A percentile compares a stretch with the other conserved stretches of the same genome.
Conservation (phyloP, 129 eudicot genomes). For the Chrysanthemum lavandulifolium region DNA sequence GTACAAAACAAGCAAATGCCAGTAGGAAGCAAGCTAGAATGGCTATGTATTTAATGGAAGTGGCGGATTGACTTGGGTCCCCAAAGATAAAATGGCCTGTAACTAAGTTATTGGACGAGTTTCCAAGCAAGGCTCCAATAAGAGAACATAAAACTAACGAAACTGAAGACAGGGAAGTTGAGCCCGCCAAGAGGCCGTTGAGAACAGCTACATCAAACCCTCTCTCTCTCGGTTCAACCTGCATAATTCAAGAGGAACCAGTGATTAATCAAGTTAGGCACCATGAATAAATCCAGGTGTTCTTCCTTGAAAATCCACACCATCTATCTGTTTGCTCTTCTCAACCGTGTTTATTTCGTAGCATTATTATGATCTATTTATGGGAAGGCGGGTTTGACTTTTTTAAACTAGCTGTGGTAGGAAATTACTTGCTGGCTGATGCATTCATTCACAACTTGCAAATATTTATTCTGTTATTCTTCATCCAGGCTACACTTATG, state of each 20-base stretch:
- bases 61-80: slow-evolving; percentile 33
- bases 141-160: slow-evolving; percentile 50
- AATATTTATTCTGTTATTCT: slow-evolving; percentile 14
- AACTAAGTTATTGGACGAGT: slow-evolving; percentile 30
- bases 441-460: slow-evolving; percentile 28
- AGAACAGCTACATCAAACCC: slow-evolving; percentile 43
- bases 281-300: slow-evolving; percentile 57
- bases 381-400: slow-evolving; percentile 19
- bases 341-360: not conserved
- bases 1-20: slow-evolving; percentile 60
- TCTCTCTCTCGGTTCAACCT: slow-evolving; percentile 59
- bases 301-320: slow-evolving; percentile 57
- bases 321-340: slow-evolving; percentile 30
- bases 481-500: not conserved
- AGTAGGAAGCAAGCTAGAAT: slow-evolving; percentile 49
- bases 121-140: slow-evolving; percentile 64
- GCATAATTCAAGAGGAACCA: slow-evolving; percentile 13
- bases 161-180: slow-evolving; percentile 55
- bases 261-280: slow-evolving; percentile 26
- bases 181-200: slow-evolving; percentile 50
- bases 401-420: slow-evolving; percentile 8
- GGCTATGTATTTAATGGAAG: slow-evolving; percentile 48
- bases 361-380: slow-evolving; percentile 1
- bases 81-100: slow-evolving; percentile 54
- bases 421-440: slow-evolving; percentile 17